A percentile compares a stretch with the other conserved stretches of the same genome.
phyloP scores from a whole-genome alignment of 805 yeast genomes.

The Priceomyces melissophilus region DNA sequence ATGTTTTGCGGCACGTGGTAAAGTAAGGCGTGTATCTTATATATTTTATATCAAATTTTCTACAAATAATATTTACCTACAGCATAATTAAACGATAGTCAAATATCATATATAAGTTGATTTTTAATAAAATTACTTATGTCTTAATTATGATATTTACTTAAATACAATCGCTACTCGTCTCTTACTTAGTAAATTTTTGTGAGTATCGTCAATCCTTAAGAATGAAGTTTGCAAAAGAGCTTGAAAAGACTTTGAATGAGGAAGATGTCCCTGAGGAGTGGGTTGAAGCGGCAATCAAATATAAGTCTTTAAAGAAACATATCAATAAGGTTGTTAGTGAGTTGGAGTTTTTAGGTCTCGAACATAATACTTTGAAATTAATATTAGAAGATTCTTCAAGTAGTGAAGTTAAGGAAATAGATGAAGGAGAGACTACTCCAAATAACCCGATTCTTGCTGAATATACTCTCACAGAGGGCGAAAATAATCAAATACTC shows the following conservation, averaged over 20 bases:
- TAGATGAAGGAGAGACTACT: constrained; percentile 28
- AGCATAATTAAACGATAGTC: no score
- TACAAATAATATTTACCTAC: no score
- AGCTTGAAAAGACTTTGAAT: constrained; percentile 57
- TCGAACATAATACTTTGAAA: constrained; percentile 44
- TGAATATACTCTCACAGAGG: constrained; percentile 33
- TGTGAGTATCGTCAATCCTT: neutral
- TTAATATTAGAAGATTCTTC: constrained; percentile 30
- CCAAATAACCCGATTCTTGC: constrained; percentile 41
- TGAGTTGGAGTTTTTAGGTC: constrained; percentile 59
- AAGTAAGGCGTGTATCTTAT: no score
- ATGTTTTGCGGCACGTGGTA: no score
- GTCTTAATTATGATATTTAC: no score
- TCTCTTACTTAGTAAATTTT: no score
- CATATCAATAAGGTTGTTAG: constrained; percentile 60
- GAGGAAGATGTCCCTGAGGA: constrained; percentile 62
- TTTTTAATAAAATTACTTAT: no score
- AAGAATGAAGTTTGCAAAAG: constrained; percentile 73
- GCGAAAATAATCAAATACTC: constrained; percentile 21
- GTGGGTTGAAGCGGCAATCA: constrained; percentile 68
- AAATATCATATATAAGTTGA: no score
- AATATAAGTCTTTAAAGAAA: constrained; percentile 68
- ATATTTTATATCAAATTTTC: no score
- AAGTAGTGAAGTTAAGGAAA: constrained; percentile 24
- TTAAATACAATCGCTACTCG: no score